Evolutionary conservation across 495 filamentous ascomycete species (phyloP).

Genomic region (Cudoniella acicularis): DNA sequence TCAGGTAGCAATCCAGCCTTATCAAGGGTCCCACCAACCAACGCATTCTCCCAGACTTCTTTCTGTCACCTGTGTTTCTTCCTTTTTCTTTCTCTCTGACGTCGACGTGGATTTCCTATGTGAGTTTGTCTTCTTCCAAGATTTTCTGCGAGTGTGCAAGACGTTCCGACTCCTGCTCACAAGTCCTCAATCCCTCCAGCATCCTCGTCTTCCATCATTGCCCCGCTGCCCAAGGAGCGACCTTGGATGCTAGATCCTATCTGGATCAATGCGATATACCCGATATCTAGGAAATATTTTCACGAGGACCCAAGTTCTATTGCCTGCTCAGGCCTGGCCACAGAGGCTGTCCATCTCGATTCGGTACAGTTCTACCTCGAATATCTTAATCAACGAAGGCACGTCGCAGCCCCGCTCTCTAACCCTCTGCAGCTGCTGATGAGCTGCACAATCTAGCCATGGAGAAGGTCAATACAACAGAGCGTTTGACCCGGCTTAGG

Average conservation of each 20-base stretch:
- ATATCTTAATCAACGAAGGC: conserved; percentile 4
- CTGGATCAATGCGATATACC: conserved; percentile 22
- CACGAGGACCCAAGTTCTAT: background rate
- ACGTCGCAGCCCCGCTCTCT: background rate
- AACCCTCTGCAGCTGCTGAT: conserved; percentile 9
- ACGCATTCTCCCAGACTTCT: background rate
- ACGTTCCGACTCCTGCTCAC: background rate
- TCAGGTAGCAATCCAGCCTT: background rate
- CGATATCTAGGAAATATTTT: conserved; percentile 13
- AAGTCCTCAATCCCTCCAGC: background rate
- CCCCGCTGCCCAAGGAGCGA: background rate
- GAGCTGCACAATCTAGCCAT: conserved; percentile 47
- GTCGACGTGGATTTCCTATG: background rate
- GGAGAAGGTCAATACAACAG: conserved; percentile 78
- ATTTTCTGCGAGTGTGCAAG: background rate
- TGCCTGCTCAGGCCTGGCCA: background rate
- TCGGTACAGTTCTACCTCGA: conserved; percentile 18
- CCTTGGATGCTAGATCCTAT: background rate
- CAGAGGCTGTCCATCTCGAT: conserved; percentile 15
- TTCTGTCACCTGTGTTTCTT: background rate
- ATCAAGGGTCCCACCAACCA: background rate
- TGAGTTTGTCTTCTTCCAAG: background rate
- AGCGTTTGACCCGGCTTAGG: conserved; percentile 72
- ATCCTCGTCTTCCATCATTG: background rate
- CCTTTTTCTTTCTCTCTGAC: background rate